Conservation (phyloP, 2,329 filamentous ascomycete genomes). For the Arthrobotrys conoides region DNA sequence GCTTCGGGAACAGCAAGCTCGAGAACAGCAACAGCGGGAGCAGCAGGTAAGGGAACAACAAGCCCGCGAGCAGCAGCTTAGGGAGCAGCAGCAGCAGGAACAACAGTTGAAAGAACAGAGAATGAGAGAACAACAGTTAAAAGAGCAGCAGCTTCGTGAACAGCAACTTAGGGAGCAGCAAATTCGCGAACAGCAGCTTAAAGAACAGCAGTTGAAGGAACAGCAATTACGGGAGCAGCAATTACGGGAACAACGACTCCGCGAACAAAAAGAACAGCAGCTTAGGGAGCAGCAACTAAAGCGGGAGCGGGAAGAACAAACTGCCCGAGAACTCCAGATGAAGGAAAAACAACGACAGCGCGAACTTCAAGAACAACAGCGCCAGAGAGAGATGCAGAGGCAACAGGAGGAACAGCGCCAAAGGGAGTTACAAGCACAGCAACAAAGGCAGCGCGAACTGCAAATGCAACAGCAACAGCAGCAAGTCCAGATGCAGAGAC, state of each 20-base stretch:
- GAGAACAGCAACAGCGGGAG: conserved; percentile 43
- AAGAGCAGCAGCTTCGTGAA: conserved; percentile 47
- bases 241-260: conserved; percentile 38
- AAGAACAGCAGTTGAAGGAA: conserved; percentile 34
- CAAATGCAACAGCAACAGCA: conserved; percentile 53
- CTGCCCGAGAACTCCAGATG: conserved; percentile 37
- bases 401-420: conserved; percentile 59
- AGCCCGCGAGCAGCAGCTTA: conserved; percentile 32
- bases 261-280: conserved; percentile 48
- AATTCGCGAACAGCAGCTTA: conserved; percentile 28
- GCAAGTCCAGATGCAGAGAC: conserved; percentile 57
- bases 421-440: conserved; percentile 47
- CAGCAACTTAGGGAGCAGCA: conserved; percentile 45
- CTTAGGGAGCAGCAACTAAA: conserved; percentile 40
- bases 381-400: conserved; percentile 51
- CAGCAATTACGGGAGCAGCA: conserved; percentile 48
- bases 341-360: conserved; percentile 57
- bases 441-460: conserved; percentile 44
- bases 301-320: conserved; percentile 41
- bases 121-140: conserved; percentile 30
- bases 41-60: conserved; percentile 45
- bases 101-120: conserved; percentile 48
- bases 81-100: conserved; percentile 45
- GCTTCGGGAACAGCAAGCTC: conserved; percentile 20
- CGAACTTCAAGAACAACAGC: conserved; percentile 55